Conservation (phyloP, 129 eudicot genomes). For the Centella asiatica region DNA sequence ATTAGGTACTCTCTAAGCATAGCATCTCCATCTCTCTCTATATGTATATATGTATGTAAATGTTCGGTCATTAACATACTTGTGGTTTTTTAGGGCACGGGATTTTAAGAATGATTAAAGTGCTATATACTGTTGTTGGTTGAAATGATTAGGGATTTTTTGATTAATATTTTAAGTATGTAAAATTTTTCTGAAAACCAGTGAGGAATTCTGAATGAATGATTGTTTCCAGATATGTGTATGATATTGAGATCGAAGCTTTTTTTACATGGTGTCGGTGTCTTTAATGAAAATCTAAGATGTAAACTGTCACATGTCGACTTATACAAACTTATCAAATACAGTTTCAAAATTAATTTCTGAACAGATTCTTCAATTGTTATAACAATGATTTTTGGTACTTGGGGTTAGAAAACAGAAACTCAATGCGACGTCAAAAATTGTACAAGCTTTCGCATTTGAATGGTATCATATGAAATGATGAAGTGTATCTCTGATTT, state of each 20-base stretch:
- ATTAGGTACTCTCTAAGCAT: constrained; percentile 33
- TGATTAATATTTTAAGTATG: neutral
- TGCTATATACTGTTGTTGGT: neutral
- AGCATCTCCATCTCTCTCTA: neutral
- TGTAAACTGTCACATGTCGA: too few species aligned
- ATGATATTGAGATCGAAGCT: neutral
- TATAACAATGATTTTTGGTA: too few species aligned
- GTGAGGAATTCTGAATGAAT: neutral
- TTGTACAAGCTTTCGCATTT: too few species aligned
- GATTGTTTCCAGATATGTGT: neutral
- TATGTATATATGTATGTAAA: neutral
- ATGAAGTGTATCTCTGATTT: too few species aligned
- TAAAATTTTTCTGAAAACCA: too few species aligned
- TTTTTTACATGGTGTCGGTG: neutral
- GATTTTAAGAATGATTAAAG: neutral
- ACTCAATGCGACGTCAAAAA: too few species aligned
- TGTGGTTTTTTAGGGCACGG: neutral
- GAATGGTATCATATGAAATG: too few species aligned
- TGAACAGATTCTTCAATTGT: too few species aligned
- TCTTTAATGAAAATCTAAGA: too few species aligned
- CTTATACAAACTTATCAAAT: too few species aligned
- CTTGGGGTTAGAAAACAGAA: too few species aligned
- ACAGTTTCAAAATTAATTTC: too few species aligned
- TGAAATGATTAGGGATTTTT: neutral
- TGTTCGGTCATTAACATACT: neutral